Base-by-base conservation (phyloP, 1,139 yeast genomes). In the Suhomyces choctaworum region DNA sequence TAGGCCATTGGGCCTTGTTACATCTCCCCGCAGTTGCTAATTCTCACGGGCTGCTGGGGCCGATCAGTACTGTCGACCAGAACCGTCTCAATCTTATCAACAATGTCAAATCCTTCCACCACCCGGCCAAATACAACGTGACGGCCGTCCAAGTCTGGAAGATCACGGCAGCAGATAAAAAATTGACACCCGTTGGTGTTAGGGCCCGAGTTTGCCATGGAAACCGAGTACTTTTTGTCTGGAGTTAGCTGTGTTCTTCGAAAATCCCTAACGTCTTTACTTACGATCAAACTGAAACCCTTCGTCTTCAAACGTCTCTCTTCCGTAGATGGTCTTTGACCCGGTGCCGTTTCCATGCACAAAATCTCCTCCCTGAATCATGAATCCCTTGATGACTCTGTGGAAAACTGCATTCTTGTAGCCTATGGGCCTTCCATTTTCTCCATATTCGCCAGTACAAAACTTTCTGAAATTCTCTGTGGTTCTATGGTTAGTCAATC, bases 391-490 rank as follows among this genome's bases (percentile, higher is more conserved):
- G 29, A 53, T 47, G 27, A 52, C 44, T 11, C 58, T 43, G 40
- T 56, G 60, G 41, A 56, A 51, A 5, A 24, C 20, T 16, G 47
- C 36, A 29, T 40, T 39, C 32, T 56, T 54, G 45, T 58, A 59
- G 7, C 63, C 63, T 3, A 59, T 38, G 0, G 70, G 76, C 3
- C 54, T 46, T 1, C 64, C 62, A 29, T 59, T 52, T 30, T 61
- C 60, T 20, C 62, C 48, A 45, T 61, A 60, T 43, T 76, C 80
- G 7, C 81, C 81, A 0, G 80, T 75, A 47, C 80, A 76, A 37
- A 74, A 68, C 43, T 74, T 78, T 20, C 80, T 56, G 48, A 76
- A 75, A 52, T 76, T 76, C 42, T 76, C 80, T 15, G 70, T 51
- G 0, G 81, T 76, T 39, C 58, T 61, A 32, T 16, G 14, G 57